phyloP scores from a whole-genome alignment of 2,329 filamentous ascomycete genomes.

The Chalaropsis thielavioides region DNA sequence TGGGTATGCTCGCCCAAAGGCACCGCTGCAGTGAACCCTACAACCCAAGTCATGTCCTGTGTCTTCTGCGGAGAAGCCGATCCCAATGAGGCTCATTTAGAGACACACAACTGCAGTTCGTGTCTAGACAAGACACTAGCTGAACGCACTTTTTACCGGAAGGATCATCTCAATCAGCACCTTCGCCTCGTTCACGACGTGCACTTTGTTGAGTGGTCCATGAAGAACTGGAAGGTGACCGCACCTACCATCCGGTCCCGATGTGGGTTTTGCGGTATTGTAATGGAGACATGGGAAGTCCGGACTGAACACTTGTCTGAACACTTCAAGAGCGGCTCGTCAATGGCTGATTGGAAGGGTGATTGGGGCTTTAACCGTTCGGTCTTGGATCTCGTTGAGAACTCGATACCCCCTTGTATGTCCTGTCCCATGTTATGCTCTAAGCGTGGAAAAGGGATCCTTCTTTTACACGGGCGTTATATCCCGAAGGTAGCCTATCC shows the following conservation, averaged over 20 bases:
- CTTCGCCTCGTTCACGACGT: conserved; percentile 46
- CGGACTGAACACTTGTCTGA: conserved; percentile 51
- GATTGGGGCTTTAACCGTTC: conserved; percentile 52
- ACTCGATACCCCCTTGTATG: conserved; percentile 51
- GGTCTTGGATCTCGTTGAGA: conserved; percentile 49
- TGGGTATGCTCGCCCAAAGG: conserved; percentile 52
- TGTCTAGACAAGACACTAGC: conserved; percentile 51
- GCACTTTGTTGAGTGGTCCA: conserved; percentile 50
- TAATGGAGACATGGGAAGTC: conserved; percentile 47
- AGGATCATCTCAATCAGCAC: conserved; percentile 53
- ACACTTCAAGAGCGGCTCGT: conserved; percentile 51
- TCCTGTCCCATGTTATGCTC: conserved; percentile 22
- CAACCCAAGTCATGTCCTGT: conserved; percentile 42
- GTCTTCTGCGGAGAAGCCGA: conserved; percentile 45
- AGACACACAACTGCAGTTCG: conserved; percentile 44
- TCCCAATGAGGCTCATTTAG: conserved; percentile 41
- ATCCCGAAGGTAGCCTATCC: neutral
- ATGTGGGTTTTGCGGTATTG: conserved; percentile 50
- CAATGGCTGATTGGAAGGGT: conserved; percentile 56
- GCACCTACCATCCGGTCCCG: conserved; percentile 47
- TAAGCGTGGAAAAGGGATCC: conserved; percentile 22
- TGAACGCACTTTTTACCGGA: conserved; percentile 52
- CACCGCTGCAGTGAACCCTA: conserved; percentile 39
- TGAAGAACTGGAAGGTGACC: conserved; percentile 46
- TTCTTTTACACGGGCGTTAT: conserved; percentile 29